Conservation (phyloP, 2,329 filamentous ascomycete species). For the Neonectria hederae region DNA sequence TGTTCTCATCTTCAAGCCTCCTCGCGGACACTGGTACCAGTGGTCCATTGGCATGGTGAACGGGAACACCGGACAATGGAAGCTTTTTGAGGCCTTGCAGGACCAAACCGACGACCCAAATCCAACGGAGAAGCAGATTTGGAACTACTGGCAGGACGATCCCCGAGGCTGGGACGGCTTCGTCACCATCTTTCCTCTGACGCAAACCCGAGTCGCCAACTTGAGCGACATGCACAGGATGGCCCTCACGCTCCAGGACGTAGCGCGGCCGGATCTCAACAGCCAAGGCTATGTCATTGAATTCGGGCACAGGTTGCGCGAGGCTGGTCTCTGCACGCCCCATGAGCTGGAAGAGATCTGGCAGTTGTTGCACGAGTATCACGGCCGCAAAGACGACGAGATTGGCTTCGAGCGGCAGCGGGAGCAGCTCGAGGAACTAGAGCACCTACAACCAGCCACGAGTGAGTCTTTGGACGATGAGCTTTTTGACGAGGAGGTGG, state of each 20-base stretch:
- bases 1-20: not conserved
- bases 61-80: not conserved
- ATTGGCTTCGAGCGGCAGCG: not conserved
- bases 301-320: not conserved
- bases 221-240: not conserved
- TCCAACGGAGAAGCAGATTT: not conserved
- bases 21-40: not conserved
- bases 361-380: not conserved
- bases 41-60: not conserved
- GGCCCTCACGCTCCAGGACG: not conserved
- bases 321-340: not conserved
- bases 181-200: not conserved
- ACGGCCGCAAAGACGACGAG: not conserved
- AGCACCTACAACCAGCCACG: too few species aligned
- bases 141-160: not conserved
- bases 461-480: too few species aligned
- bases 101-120: not conserved
- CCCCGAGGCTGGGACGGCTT: not conserved
- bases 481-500: too few species aligned
- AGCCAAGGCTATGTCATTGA: not conserved
- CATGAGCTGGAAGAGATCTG: not conserved
- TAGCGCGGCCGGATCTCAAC: not conserved
- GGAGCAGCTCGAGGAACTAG: not conserved
- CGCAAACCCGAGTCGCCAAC: not conserved
- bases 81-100: not conserved